phyloP scores from a whole-genome alignment of 179 eudicot species.

The Silene coronaria region DNA sequence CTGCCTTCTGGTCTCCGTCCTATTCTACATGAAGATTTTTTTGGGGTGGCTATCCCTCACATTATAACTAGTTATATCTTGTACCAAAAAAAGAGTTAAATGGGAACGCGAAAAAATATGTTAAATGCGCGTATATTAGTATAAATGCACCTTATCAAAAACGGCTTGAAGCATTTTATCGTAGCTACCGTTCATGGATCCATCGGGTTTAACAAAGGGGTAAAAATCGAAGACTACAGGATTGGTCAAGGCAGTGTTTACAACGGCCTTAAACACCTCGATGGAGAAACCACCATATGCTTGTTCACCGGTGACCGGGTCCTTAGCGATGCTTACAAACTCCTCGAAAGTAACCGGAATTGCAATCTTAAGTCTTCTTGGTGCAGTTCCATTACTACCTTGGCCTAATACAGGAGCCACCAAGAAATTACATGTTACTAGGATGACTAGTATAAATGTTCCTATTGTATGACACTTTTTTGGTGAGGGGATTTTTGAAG shows the following conservation, averaged over 20 bases:
- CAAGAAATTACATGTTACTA: not conserved
- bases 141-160: conserved; percentile 11
- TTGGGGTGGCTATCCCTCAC: no score
- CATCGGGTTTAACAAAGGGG: conserved; percentile 27
- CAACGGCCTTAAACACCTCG: conserved; percentile 29
- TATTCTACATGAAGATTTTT: no score
- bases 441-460: not conserved
- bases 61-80: no score
- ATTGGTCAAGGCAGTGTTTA: conserved; percentile 15
- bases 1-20: no score
- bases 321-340: conserved; percentile 11
- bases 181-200: conserved; percentile 28
- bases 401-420: conserved; percentile 9
- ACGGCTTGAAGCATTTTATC: conserved; percentile 30
- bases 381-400: conserved; percentile 3
- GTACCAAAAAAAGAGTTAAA: no score
- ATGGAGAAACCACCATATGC: conserved; percentile 20
- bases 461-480: no score
- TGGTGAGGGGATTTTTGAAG: not conserved
- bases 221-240: conserved; percentile 1
- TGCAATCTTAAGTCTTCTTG: conserved; percentile 19
- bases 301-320: conserved; percentile 10
- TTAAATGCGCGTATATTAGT: no score
- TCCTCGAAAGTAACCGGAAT: conserved; percentile 28
- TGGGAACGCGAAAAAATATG: no score